Base-by-base conservation (phyloP, 208 protist genomes). In the Leishmania mexicana region DNA sequence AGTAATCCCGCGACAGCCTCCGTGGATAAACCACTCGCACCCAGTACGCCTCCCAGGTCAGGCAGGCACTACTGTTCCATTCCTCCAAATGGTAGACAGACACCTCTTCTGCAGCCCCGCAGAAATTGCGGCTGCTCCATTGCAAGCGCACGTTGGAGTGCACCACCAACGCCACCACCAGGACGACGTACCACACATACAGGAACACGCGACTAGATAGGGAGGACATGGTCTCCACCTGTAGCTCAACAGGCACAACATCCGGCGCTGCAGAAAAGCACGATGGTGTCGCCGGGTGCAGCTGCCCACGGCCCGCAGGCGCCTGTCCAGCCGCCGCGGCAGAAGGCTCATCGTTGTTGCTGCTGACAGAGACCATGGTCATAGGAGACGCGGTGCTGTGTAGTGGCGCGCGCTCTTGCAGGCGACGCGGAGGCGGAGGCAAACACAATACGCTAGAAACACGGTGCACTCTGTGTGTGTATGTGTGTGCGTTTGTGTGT, bases 141-240 rank as follows among this genome's bases (percentile, higher is more conserved):
- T 96, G 91, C 57, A 94, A 65, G 2, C 81, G 78, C 8, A 94
- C 85, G n/a, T 83, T 85, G 8, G 87, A 93, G 84, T 96, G 88
- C 24, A 93, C 68, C 31, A 92, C 57, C 28, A 95, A 78, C 1
- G 91, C 90, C 6, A 92, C 58, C 19, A 93, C 67, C 58, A 96
- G 88, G 19, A 93, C 77, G 28, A 75, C 79, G 73, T 96, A 94
- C 93, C 93, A 96, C 21, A 85, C 84, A 73, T 93, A 92, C 1
- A 96, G 80, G 74, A 96, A 91, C 1, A 89, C 53, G 35, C 86
- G 88, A 5, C 81, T 87, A 28, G 87, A 86, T 6, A 76, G 57
- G 80, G 88, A 88, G 13, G 90, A 93, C 85, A 96, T 91, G 21
- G 88, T 94, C 76, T 95, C 93, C 76, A 96, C 87, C 80, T 95